Evolutionary conservation across 2,329 filamentous ascomycete species (phyloP).

Genomic region (Camptophora hylomeconis): DNA sequence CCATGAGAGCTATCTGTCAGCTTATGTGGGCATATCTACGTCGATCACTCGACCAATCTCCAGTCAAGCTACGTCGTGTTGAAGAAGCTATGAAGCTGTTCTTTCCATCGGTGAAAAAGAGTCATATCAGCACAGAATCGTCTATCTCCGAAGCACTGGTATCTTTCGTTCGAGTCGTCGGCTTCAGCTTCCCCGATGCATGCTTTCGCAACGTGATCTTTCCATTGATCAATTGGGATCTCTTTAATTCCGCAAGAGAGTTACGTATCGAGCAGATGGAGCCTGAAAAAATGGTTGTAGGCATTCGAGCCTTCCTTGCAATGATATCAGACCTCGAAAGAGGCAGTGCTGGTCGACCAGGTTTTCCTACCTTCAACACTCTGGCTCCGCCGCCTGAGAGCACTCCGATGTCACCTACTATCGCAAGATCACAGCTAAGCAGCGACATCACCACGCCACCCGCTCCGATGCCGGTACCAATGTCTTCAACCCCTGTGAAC

Average conservation of each 20-base stretch:
- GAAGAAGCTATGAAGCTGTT: slow-evolving; percentile 82
- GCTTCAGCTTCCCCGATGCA: slow-evolving; percentile 83
- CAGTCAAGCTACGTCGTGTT: slow-evolving; percentile 60
- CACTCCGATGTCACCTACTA: slow-evolving; percentile 22
- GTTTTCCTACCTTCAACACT: slow-evolving; percentile 58
- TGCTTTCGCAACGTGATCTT: slow-evolving; percentile 92
- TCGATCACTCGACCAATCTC: slow-evolving; percentile 59
- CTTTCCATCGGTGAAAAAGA: slow-evolving; percentile 65
- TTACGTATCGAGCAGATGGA: slow-evolving; percentile 84
- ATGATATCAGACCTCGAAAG: slow-evolving; percentile 90
- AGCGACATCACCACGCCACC: slow-evolving; percentile 27
- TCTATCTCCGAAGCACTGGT: slow-evolving; percentile 81
- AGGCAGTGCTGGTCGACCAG: slow-evolving; percentile 60
- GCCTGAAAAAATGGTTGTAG: slow-evolving; percentile 93
- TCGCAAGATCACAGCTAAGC: slow-evolving; percentile 19
- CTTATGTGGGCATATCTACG: slow-evolving; percentile 93
- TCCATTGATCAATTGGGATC: slow-evolving; percentile 80
- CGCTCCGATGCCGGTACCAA: slow-evolving; percentile 11
- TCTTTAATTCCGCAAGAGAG: slow-evolving; percentile 66
- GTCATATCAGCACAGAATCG: slow-evolving; percentile 69
- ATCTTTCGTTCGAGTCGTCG: slow-evolving; percentile 86
- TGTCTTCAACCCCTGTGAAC: slow-evolving; percentile 35
- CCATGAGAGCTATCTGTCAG: slow-evolving; percentile 78
- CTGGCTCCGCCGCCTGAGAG: slow-evolving; percentile 24
- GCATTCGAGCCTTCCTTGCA: slow-evolving; percentile 82